Evolutionary conservation across 2,329 filamentous ascomycete genomes (phyloP), one percentile per base, ranked within the genome.

Genomic region (Paecilomyces variotii): DNA sequence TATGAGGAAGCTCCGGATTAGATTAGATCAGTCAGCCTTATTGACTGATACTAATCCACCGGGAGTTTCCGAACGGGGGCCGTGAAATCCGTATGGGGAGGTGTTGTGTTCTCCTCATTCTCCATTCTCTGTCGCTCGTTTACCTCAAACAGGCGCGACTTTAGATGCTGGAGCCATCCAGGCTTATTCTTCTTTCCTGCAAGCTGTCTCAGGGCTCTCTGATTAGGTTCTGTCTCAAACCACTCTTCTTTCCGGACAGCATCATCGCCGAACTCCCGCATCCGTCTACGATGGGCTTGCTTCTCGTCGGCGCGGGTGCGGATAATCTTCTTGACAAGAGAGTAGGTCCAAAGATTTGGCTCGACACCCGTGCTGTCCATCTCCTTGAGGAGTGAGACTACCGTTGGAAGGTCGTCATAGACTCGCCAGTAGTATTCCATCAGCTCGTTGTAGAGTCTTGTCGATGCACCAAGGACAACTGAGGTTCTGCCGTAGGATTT

Each of bases 291-390:
- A 57, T 61, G 50, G 9, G 51, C 54, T 52, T 61, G 65, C 56
- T 54, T 72, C 69, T 14, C 54, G 56, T 12, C 63, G 59, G 4
- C 67, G 65, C 50, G 70, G 65, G 7, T 59, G 39, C 39, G 54
- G n/a, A 68, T 61, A 49, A 77, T 73, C 3, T 58, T 59, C 6
- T 66, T 60, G 35, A 78, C 59, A 3, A 76, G 60, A 0, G 60
- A 57, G 12, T 68, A 62, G 4, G 76, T 78, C 26, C 68, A 67
- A 4, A 59, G 39, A 57, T 75, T 69, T 6, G 73, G 69, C 45
- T 73, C 70, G 53, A 78, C 64, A 3, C 76, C 77, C 4, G 67
- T 70, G n/a, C 71, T 64, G 54, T 77, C 70, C 77, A 80, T 80
- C 53, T 80, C 76, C 26, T 65, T 64, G 9, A 79, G 64, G 9